phyloP scores from a whole-genome alignment of 768 basidiomycete species.

The Pholiota molesta region DNA sequence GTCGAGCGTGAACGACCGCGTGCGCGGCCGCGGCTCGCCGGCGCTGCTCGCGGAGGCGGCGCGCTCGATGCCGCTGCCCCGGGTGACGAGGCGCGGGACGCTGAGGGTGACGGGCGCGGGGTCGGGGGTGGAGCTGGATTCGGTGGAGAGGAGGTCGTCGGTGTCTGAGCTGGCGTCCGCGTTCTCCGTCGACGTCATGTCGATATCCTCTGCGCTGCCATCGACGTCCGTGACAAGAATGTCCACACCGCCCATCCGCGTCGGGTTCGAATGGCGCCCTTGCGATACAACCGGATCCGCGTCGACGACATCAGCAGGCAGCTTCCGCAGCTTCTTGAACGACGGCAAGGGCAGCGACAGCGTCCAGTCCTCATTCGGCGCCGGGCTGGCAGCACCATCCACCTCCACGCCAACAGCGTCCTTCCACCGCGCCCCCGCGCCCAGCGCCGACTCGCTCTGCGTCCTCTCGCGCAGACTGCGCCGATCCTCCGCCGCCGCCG shows the following conservation, averaged over 20 bases:
- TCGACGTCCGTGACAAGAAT: neutral
- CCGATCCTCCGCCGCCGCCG: neutral
- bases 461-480: conserved; percentile 12
- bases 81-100: conserved; percentile 20
- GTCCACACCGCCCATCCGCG: neutral
- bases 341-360: conserved; percentile 21
- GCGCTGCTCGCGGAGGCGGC: conserved; percentile 8
- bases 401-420: neutral
- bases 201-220: neutral
- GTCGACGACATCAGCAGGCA: neutral
- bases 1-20: conserved; percentile 3
- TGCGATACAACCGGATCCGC: neutral
- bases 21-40: neutral
- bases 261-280: neutral
- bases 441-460: conserved; percentile 24
- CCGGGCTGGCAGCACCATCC: neutral
- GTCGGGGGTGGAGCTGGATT: neutral
- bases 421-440: neutral
- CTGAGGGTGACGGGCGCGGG: conserved; percentile 2
- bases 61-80: conserved; percentile 18
- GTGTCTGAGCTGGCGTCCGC: neutral
- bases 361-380: conserved; percentile 21
- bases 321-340: neutral
- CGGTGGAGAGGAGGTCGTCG: neutral
- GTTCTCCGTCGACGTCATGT: neutral